Evolutionary conservation across 2,329 filamentous ascomycete genomes (phyloP), one percentile per base, ranked within the genome.

Genomic region (Aspergillus sp.): DNA sequence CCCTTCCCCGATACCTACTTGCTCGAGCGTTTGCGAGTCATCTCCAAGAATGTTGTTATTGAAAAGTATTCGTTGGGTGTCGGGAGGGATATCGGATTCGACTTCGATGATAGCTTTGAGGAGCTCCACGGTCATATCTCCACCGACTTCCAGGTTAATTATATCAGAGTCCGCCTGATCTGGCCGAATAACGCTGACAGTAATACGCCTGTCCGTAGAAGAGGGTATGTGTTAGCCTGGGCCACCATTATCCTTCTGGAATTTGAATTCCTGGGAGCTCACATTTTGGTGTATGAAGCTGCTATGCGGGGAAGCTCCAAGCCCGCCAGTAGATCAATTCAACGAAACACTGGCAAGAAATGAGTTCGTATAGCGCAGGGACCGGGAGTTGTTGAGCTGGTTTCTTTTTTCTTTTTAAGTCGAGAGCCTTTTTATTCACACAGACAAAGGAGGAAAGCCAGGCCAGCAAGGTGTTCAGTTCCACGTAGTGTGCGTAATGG

Each of bases 31-130:
- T 66, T 89, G 85, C 48, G 78, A 70, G 59, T 90, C 84, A 68
- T 89, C 83, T 55, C 74, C 78, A 46, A 98, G 81, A 38, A 90
- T 79, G 54, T 81, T 80, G 54, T 91, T 93, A 66, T 96, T 94
- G 72, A 91, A 86, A 70, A 93, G 94, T 63, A 97, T 83, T 62
- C 88, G 83, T 67, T 96, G 89, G 41, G 84, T 77, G 40, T 76
- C 73, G 12, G 82, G 78, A 29, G 86, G 80, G 57, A 94, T 83
- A 58, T 75, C 75, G 42, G 85, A 85, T 69, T 97, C 91, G 68
- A 82, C 86, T 65, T 93, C 81, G 63, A 98, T 85, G 62, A 88
- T 86, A 63, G 83, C 86, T 69, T 94, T 94, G 55, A 98, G 79
- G 45, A 88, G 84, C 60, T 83, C 83, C 57, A 97, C 71, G 42